These are phyloP conservation scores for Claviceps cyperi DNA, from an alignment of 2,329 filamentous ascomycete species.

Conservation along the genomic window DNA sequence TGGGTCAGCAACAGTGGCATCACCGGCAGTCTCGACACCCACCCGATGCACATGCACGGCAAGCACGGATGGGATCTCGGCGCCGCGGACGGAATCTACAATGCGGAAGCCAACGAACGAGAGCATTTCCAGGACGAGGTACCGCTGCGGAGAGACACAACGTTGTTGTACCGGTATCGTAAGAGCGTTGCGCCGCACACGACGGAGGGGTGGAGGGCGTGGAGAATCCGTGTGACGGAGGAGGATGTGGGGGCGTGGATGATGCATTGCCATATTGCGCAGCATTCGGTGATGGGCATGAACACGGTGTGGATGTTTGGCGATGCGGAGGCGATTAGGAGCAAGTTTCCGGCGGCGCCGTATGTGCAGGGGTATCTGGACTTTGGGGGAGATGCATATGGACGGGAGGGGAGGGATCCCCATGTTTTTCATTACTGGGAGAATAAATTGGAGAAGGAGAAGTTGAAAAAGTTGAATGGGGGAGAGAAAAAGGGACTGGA, in stretches of 20 bases:
- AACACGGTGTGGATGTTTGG: constrained; percentile 14
- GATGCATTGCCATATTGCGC: constrained; percentile 45
- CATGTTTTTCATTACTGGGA: neutral
- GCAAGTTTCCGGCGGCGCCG: constrained; percentile 11
- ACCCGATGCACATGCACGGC: constrained; percentile 9
- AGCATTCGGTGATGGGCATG: constrained; percentile 41
- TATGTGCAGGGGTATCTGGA: constrained; percentile 26
- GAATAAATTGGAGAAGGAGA: neutral
- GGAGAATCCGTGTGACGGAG: constrained; percentile 32
- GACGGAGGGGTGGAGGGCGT: constrained; percentile 43
- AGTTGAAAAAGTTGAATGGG: neutral
- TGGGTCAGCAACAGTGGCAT: constrained; percentile 24
- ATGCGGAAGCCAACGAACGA: constrained; percentile 2
- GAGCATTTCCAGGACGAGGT: constrained; percentile 3
- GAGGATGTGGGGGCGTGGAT: constrained; percentile 37
- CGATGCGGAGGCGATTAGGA: constrained; percentile 9
- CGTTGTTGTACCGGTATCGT: constrained; percentile 41
- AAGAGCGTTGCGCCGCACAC: constrained; percentile 14
- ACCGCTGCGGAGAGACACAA: constrained; percentile 30
- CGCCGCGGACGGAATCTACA: constrained; percentile 6
- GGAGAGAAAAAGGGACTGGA: neutral
- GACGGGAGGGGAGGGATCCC: constrained; percentile 7
- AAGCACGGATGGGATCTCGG: constrained; percentile 7
- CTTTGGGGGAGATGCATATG: constrained; percentile 31
- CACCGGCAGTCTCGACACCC: constrained; percentile 6